Evolutionary conservation across 306 rosid genomes (phyloP).

Genomic region (Lathyrus aphaca): DNA sequence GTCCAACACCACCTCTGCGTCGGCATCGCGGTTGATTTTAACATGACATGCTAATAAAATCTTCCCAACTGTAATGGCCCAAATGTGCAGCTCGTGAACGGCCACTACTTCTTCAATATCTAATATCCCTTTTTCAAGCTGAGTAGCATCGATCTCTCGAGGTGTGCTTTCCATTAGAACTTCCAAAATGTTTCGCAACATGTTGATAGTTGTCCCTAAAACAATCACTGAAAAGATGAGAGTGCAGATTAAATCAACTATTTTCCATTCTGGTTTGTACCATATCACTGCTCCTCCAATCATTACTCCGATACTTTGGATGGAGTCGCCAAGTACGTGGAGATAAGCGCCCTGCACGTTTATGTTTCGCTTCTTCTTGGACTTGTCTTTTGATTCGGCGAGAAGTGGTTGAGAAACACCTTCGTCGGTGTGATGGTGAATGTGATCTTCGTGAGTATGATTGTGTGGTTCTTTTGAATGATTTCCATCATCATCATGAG

Average conservation of each 20-base stretch:
- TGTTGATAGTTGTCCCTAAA: constrained; percentile 67
- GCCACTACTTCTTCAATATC: constrained; percentile 79
- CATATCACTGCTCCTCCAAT: constrained; percentile 80
- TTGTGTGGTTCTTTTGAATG: constrained; percentile 35
- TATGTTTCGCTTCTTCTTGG: constrained; percentile 55
- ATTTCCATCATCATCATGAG: constrained; percentile 36
- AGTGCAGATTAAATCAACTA: constrained; percentile 74
- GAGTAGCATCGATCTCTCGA: constrained; percentile 71
- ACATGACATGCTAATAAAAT: constrained; percentile 79
- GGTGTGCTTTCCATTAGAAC: constrained; percentile 86
- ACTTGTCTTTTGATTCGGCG: constrained; percentile 39
- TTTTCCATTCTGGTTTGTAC: constrained; percentile 67
- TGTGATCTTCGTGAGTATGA: constrained; percentile 38
- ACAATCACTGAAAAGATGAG: constrained; percentile 66
- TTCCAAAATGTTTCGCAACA: constrained; percentile 73
- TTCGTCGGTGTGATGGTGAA: constrained; percentile 35
- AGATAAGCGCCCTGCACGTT: constrained; percentile 81
- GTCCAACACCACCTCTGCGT: constrained; percentile 72
- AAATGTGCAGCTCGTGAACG: constrained; percentile 78
- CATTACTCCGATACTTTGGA: constrained; percentile 82
- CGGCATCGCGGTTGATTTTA: constrained; percentile 73
- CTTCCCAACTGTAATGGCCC: constrained; percentile 85
- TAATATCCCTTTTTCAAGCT: constrained; percentile 61
- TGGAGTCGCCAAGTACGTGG: constrained; percentile 77
- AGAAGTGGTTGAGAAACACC: constrained; percentile 52